Evolutionary conservation across 805 yeast species (phyloP).

Genomic region (Candida vaughaniae): DNA sequence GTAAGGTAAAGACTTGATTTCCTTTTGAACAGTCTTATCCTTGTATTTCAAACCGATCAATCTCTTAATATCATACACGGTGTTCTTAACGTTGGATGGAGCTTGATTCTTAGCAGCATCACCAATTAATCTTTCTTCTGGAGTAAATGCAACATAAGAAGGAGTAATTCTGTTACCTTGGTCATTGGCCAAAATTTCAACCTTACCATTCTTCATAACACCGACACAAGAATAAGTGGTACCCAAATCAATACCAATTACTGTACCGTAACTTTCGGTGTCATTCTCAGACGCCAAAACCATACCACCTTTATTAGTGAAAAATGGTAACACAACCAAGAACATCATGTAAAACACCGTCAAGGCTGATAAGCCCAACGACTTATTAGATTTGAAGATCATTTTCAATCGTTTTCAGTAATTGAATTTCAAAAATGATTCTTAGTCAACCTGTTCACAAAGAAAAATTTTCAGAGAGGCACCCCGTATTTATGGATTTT

Average conservation of each 20-base stretch:
- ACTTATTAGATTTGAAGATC: slow-evolving; percentile 13
- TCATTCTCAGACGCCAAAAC: slow-evolving; percentile 22
- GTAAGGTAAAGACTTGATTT: slow-evolving; percentile 71
- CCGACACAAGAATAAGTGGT: slow-evolving; percentile 96
- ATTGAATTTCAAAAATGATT: background rate
- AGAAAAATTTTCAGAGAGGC: background rate
- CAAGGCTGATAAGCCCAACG: slow-evolving; percentile 27
- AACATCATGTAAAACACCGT: slow-evolving; percentile 31
- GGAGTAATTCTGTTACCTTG: slow-evolving; percentile 99
- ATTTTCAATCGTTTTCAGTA: slow-evolving; percentile 3
- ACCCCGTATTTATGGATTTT: slow-evolving; percentile 8
- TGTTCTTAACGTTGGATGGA: slow-evolving; percentile 87
- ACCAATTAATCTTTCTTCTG: slow-evolving; percentile 89
- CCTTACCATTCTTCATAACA: slow-evolving; percentile 87
- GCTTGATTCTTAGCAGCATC: slow-evolving; percentile 98
- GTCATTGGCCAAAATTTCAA: slow-evolving; percentile 94
- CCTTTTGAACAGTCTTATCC: slow-evolving; percentile 73
- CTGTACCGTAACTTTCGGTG: slow-evolving; percentile 42
- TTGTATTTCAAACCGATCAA: slow-evolving; percentile 85
- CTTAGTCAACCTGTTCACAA: background rate
- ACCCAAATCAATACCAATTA: slow-evolving; percentile 80
- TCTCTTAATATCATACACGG: slow-evolving; percentile 90
- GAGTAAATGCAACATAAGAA: slow-evolving; percentile 92
- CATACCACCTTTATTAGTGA: slow-evolving; percentile 15
- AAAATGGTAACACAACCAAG: slow-evolving; percentile 36